Evolutionary conservation across 176 grass and related monocot genomes (phyloP).

Genomic region (Echinochloa phyllopogon): DNA sequence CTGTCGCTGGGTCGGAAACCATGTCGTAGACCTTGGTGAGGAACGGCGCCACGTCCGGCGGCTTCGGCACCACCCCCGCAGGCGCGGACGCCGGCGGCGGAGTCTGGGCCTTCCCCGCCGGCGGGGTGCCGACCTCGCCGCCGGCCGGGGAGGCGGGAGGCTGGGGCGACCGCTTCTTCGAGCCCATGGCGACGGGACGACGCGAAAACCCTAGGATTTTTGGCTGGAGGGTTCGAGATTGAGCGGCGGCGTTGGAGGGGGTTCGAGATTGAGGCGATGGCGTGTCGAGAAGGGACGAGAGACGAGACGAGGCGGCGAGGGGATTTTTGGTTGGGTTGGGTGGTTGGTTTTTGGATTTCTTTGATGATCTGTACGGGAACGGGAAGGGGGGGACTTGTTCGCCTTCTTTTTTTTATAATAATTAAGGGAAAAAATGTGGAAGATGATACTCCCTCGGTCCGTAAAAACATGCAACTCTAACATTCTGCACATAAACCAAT

Average conservation of each 20-base stretch:
- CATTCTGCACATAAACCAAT: too few species aligned
- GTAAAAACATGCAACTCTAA: too few species aligned
- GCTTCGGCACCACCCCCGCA: conserved; percentile 38
- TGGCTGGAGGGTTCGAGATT: conserved; percentile 33
- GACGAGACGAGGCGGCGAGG: background rate
- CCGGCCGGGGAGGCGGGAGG: conserved; percentile 7
- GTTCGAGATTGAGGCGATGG: conserved; percentile 13
- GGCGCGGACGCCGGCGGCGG: background rate
- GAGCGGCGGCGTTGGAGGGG: background rate
- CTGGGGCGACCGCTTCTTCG: conserved; percentile 45
- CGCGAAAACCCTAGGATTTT: conserved; percentile 15
- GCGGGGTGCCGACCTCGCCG: background rate
- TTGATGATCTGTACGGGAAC: background rate
- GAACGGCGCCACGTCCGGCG: conserved; percentile 69
- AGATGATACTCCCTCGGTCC: too few species aligned
- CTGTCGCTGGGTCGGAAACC: conserved; percentile 68
- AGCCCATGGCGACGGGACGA: conserved; percentile 39
- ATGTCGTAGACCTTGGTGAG: conserved; percentile 77
- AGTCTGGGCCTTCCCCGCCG: background rate
- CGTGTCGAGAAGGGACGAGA: background rate
- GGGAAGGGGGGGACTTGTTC: background rate
- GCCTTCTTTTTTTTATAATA: conserved; percentile 18
- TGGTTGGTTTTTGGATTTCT: background rate
- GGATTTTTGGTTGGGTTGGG: conserved; percentile 37
- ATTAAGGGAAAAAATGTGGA: conserved; percentile 5